These are phyloP conservation scores for Annona cherimola DNA, from an alignment of 164 flowering plant genomes.

Conservation along the genomic window DNA sequence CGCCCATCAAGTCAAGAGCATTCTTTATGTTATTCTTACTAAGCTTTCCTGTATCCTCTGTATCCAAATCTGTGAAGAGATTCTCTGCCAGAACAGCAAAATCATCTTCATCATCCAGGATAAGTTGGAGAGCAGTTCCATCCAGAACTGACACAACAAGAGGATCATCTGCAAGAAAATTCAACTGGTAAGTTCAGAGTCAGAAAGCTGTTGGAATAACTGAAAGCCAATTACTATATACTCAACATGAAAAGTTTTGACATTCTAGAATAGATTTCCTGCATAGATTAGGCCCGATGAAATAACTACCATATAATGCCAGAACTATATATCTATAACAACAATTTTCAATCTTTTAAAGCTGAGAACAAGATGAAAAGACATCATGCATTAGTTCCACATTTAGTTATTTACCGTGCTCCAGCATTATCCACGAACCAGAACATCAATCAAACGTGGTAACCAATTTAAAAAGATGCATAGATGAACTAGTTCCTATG, in stretches of 20 bases:
- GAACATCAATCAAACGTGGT: neutral
- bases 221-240: neutral
- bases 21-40: constrained; percentile 41
- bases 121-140: constrained; percentile 41
- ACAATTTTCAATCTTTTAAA: neutral
- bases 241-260: neutral
- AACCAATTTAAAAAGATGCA: too few species aligned
- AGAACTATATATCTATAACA: neutral
- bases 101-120: constrained; percentile 81
- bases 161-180: constrained; percentile 50
- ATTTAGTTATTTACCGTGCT: neutral
- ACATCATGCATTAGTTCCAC: neutral
- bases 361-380: neutral
- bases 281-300: neutral
- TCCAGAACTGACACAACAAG: constrained; percentile 52
- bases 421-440: neutral
- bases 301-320: neutral
- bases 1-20: constrained; percentile 65
- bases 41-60: constrained; percentile 65
- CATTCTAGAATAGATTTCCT: neutral
- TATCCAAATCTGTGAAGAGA: constrained; percentile 68
- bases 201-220: neutral
- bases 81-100: constrained; percentile 81
- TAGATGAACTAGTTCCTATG: too few species aligned
- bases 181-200: constrained; percentile 3